phyloP scores from a whole-genome alignment of 371 early-diverging fungal genomes.

The Saksenaea vasiformis region DNA sequence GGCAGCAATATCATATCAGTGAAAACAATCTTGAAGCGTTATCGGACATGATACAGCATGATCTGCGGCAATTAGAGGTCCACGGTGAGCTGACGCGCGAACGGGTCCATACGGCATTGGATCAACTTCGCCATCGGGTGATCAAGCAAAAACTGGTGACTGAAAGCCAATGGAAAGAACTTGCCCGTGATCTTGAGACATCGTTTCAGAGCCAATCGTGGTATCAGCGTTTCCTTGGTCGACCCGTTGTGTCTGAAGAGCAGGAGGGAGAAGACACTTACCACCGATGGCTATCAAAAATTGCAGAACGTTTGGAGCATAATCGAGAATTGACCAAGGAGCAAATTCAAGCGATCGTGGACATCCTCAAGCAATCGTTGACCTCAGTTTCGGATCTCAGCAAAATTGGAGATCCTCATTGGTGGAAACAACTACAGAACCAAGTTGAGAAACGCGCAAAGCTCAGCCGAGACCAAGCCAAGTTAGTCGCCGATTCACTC shows the following conservation, averaged over 20 bases:
- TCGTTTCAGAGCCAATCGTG: constrained; percentile 27
- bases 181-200: constrained; percentile 29
- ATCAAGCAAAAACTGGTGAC: constrained; percentile 33
- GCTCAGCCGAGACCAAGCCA: constrained; percentile 32
- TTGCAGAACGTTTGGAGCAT: constrained; percentile 29
- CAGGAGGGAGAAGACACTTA: constrained; percentile 26
- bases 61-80: constrained; percentile 35
- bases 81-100: constrained; percentile 40
- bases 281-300: constrained; percentile 31
- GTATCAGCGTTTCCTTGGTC: constrained; percentile 29
- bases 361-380: constrained; percentile 30
- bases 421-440: constrained; percentile 35
- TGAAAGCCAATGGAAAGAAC: constrained; percentile 36
- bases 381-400: constrained; percentile 23
- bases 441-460: constrained; percentile 34
- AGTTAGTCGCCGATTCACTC: constrained; percentile 23
- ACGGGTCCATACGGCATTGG: constrained; percentile 28
- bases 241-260: constrained; percentile 5
- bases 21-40: constrained; percentile 25
- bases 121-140: constrained; percentile 25
- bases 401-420: constrained; percentile 31
- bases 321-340: constrained; percentile 34
- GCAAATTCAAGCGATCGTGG: constrained; percentile 24
- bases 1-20: constrained; percentile 29
- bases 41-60: constrained; percentile 28